Evolutionary conservation across 345 rosid species (phyloP).

Genomic region (Moringa oleifera): DNA sequence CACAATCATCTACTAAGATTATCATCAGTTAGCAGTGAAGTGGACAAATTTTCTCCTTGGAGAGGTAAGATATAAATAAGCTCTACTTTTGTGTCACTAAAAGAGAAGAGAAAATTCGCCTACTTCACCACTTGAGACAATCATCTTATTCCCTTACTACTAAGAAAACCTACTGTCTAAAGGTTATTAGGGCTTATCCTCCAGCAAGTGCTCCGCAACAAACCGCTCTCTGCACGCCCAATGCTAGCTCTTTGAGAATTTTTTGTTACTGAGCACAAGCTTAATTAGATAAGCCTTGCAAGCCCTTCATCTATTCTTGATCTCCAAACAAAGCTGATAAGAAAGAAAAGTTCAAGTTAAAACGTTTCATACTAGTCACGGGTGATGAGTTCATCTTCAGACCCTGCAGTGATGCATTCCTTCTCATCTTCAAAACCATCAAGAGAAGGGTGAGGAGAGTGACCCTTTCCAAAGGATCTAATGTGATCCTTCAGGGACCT

Average conservation of each 20-base stretch:
- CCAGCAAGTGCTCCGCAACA: slow-evolving; percentile 62
- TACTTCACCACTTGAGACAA: slow-evolving; percentile 46
- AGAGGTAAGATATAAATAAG: background rate
- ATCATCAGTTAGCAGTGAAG: slow-evolving; percentile 69
- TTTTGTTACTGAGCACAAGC: slow-evolving; percentile 78
- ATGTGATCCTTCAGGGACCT: slow-evolving; percentile 96
- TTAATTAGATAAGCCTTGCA: slow-evolving; percentile 3
- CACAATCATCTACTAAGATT: no score
- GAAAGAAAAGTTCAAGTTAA: background rate
- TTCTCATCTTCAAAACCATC: slow-evolving; percentile 59
- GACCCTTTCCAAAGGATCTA: slow-evolving; percentile 87
- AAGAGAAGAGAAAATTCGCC: slow-evolving; percentile 52
- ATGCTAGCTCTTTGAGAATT: slow-evolving; percentile 30
- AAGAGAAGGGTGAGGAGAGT: slow-evolving; percentile 76
- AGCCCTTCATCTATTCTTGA: background rate
- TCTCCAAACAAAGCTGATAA: background rate
- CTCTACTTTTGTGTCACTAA: background rate
- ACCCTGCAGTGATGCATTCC: slow-evolving; percentile 47
- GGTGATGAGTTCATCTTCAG: slow-evolving; percentile 28
- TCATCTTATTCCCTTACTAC: slow-evolving; percentile 13
- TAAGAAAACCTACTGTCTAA: background rate
- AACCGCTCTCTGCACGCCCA: slow-evolving; percentile 43
- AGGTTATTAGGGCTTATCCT: slow-evolving; percentile 22
- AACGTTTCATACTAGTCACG: slow-evolving; percentile 14
- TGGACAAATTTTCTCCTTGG: slow-evolving; percentile 51